Conservation (phyloP, 140 eudicot species). For the Stevia rebaudiana region DNA sequence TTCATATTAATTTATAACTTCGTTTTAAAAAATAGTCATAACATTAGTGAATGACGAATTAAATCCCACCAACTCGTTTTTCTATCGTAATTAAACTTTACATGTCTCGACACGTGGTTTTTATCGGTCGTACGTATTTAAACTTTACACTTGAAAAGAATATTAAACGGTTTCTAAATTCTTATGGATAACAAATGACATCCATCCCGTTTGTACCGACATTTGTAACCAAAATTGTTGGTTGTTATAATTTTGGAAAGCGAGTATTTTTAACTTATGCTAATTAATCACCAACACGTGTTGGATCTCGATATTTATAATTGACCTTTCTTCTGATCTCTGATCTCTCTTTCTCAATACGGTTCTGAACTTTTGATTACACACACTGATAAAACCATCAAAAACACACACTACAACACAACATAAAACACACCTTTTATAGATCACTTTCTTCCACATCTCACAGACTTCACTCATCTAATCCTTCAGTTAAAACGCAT, state of each 20-base stretch:
- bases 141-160: too few relatives aligned
- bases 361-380: conserved; percentile 16
- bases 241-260: background rate
- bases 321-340: conserved; percentile 30
- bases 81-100: too few relatives aligned
- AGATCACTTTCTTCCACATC: background rate
- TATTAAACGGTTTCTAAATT: too few relatives aligned
- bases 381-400: conserved; percentile 21
- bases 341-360: conserved; percentile 14
- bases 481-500: conserved; percentile 36
- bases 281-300: conserved; percentile 34
- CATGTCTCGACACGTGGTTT: too few relatives aligned
- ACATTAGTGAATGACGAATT: too few relatives aligned
- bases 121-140: too few relatives aligned
- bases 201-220: too few relatives aligned
- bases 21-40: too few relatives aligned
- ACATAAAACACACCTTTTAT: conserved; percentile 20
- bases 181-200: too few relatives aligned
- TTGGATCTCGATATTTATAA: conserved; percentile 25
- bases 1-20: too few relatives aligned
- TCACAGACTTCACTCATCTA: conserved; percentile 24
- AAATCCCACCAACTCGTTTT: too few relatives aligned
- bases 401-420: background rate
- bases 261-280: background rate
- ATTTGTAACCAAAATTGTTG: background rate